Evolutionary conservation across 2,329 filamentous ascomycete genomes (phyloP).

Genomic region (Aureobasidium subglaciale): DNA sequence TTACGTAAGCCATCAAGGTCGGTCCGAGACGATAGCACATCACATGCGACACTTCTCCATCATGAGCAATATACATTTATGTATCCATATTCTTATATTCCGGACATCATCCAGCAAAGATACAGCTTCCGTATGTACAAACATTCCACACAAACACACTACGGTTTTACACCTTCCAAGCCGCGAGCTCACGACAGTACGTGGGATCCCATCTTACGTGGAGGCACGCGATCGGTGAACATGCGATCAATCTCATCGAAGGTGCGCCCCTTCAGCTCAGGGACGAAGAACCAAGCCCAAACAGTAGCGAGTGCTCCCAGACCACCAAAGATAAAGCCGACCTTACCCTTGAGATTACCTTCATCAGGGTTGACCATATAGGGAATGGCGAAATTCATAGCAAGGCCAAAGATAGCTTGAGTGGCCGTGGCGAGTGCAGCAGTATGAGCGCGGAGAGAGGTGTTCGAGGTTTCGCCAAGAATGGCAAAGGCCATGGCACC

Average conservation of each 20-base stretch:
- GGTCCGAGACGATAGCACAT: too few species aligned
- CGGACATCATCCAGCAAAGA: too few species aligned
- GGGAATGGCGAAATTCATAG: conserved; percentile 23
- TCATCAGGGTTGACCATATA: conserved; percentile 28
- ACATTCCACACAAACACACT: too few species aligned
- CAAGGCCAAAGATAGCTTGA: conserved; percentile 12
- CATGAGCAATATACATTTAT: too few species aligned
- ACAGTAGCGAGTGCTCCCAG: conserved; percentile 23
- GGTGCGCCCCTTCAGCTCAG: conserved; percentile 30
- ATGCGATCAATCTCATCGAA: conserved; percentile 33
- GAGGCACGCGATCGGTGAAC: too few species aligned
- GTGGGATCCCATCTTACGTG: too few species aligned
- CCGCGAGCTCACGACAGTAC: too few species aligned
- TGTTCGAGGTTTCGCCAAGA: conserved; percentile 13
- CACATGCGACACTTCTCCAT: too few species aligned
- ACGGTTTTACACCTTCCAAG: too few species aligned
- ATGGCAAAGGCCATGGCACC: conserved; percentile 16
- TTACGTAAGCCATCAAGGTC: too few species aligned
- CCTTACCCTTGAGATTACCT: conserved; percentile 27
- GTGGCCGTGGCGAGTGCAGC: conserved; percentile 16
- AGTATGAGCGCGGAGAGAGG: conserved; percentile 11
- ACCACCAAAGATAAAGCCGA: conserved; percentile 29
- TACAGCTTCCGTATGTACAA: too few species aligned
- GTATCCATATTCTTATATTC: too few species aligned
- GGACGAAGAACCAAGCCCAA: conserved; percentile 29